phyloP scores from a whole-genome alignment of 164 flowering plant genomes.

The Macadamia tetraphylla region DNA sequence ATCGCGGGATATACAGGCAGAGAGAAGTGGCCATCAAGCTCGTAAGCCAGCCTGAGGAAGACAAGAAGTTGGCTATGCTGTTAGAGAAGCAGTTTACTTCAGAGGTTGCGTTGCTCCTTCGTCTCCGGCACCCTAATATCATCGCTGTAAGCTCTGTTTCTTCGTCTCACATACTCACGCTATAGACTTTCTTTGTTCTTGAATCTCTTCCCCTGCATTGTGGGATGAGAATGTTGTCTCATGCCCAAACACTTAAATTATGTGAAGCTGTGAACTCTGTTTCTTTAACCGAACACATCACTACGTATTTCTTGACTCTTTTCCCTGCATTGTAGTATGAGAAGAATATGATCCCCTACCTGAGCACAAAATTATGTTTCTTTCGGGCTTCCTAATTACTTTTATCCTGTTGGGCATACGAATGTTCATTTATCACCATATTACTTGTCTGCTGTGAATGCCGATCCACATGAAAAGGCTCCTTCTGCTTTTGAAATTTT shows the following conservation, averaged over 20 bases:
- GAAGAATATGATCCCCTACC: too few species aligned
- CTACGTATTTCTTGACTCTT: too few species aligned
- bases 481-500: neutral
- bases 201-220: neutral
- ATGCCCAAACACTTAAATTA: too few species aligned
- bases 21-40: slow-evolving; percentile 80
- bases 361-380: neutral
- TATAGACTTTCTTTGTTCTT: neutral
- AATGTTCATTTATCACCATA: neutral
- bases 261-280: too few species aligned
- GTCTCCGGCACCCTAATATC: slow-evolving; percentile 67
- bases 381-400: neutral
- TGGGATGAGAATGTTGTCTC: neutral
- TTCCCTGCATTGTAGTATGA: too few species aligned
- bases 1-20: slow-evolving; percentile 70
- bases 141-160: slow-evolving; percentile 51
- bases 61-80: slow-evolving; percentile 46
- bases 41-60: slow-evolving; percentile 79
- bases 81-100: slow-evolving; percentile 69
- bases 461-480: neutral
- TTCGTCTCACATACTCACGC: neutral
- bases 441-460: neutral
- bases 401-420: neutral
- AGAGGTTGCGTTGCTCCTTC: slow-evolving; percentile 67
- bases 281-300: too few species aligned